Evolutionary conservation across 2,329 filamentous ascomycete genomes (phyloP), one percentile per base, ranked within the genome.

Genomic region (Arthrobotrys iridis): DNA sequence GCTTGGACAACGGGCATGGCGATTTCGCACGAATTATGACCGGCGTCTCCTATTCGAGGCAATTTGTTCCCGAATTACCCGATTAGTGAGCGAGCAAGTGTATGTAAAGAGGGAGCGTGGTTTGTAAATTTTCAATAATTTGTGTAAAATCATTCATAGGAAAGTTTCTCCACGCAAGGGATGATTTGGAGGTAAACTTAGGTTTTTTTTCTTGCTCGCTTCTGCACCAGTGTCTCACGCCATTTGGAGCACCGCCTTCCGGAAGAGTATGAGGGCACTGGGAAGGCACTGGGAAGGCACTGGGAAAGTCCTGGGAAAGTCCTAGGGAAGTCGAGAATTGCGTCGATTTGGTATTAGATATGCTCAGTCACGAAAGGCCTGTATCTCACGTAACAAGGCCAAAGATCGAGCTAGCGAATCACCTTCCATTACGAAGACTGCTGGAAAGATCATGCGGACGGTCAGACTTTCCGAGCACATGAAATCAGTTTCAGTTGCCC

Each of bases 401-500:
- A 45, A 65, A 65, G 33, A 4, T 18, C 10, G 20, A 59, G 18
- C 26, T 15, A 15, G 28, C 66, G 43, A 71, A 64, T 64, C 58
- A 71, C 66, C 66, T 71, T 71, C 66, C 57, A 35, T 35, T 48
- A 66, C 20, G 35, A 48, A 57, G 37, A 24, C 43, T 15, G 50
- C 18, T 57, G 15, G 65, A 11, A n/a, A 46, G 30, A 62, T 63
- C 58, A 72, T 57, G 67, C 68, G 59, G 48, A 20, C 41, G 48
- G 30, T 52, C 33, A 59, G 60, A 59, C 30, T 52, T 64, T 73
- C 48, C 22, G 55, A 50, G 33, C 20, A 40, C 41, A 55, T 28
- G 30, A 55, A 55, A 1, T 33, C 55, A 62, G 70, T 74, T 74
- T 74, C 70, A 74, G 70, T 60, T 62, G 57, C 57, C 66, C 43